A percentile compares a stretch with the other conserved stretches of the same genome.
These are phyloP conservation scores for Raphidocelis subcapitata DNA, from an alignment of 139 green algal genomes.

Conservation along the genomic window DNA sequence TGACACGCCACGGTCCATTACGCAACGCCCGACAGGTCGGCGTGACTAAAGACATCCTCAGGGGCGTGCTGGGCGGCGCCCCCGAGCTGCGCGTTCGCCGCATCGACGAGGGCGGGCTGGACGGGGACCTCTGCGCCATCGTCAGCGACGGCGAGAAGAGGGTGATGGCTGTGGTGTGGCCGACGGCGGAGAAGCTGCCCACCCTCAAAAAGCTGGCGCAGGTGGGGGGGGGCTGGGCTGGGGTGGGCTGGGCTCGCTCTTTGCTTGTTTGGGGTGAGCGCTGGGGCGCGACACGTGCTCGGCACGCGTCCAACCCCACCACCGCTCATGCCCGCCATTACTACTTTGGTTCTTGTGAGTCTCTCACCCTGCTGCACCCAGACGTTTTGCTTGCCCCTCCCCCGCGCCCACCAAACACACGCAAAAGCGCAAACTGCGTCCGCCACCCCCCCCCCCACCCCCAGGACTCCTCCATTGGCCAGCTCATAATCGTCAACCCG, in stretches of 20 bases:
- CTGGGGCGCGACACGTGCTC: too few species aligned
- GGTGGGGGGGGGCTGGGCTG: not conserved
- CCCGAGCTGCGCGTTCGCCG: not conserved
- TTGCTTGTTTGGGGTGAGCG: not conserved
- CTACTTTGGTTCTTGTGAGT: not conserved
- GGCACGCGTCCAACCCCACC: too few species aligned
- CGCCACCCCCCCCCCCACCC: not conserved
- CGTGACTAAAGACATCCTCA: conserved; percentile 6
- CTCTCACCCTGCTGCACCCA: not conserved
- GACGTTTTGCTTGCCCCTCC: too few species aligned
- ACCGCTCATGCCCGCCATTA: not conserved
- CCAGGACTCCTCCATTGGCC: conserved; percentile 12
- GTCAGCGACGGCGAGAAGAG: conserved; percentile 3
- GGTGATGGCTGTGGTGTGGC: conserved; percentile 28
- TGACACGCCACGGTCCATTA: too few species aligned
- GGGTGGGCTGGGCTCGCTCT: not conserved
- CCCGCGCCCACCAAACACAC: not conserved
- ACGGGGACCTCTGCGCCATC: conserved; percentile 26
- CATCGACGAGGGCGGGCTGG: conserved; percentile 34
- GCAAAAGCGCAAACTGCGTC: not conserved
- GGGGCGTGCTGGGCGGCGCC: conserved; percentile 1
- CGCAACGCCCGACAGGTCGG: not conserved
- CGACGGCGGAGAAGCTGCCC: conserved; percentile 33
- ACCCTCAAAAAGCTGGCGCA: conserved; percentile 23
- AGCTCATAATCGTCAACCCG: conserved; percentile 28